Base-by-base conservation (phyloP, 2,329 filamentous ascomycete species). In the Epichloe uncinata region DNA sequence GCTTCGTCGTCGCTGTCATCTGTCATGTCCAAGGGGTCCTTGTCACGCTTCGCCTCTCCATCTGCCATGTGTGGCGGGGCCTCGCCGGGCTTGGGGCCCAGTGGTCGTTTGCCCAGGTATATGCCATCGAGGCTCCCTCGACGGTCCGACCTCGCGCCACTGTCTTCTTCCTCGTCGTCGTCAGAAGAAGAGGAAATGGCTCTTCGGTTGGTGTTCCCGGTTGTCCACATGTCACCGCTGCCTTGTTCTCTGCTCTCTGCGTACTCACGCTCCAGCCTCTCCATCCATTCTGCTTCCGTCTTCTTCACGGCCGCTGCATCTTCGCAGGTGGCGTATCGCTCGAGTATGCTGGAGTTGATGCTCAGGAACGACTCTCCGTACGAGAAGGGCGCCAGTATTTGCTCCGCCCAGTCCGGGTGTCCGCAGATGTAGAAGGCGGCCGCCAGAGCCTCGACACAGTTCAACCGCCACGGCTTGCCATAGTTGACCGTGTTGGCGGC, bases 401-500 rank as follows among this genome's bases (percentile, higher is more conserved):
- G 79, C 61, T 85, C 81, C 0, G 93, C 91, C 93, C 93, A 98
- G 47, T 96, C 91, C 6, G 78, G 66, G 60, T 93, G 87, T 4
- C 93, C 88, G 59, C 91, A 97, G 55, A 98, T 98, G 60, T 79
- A 87, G 62, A 95, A 98, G 20, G 87, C 87, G 3, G 93, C 91
- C 0, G 89, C 93, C 44, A 98, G 73, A 4, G 93, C 93, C 71
- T 98, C 93, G 33, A 89, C 93, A 60, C 93, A 98, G 67, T 98
- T 98, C 54, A 98, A 67, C 49, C 90, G 77, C 87, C 90, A 96
- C 5, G 93, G 93, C 61, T 87, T 87, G 53, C 93, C 93, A 69
- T 98, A 98, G 70, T 98, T 98, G 62, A 96, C 93, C 1, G 86
- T 85, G 65, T 98, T 98, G 45, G 93, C 93, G 5, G 93, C 93